phyloP scores from a whole-genome alignment of 345 rosid species.

The Raphanus sativus region DNA sequence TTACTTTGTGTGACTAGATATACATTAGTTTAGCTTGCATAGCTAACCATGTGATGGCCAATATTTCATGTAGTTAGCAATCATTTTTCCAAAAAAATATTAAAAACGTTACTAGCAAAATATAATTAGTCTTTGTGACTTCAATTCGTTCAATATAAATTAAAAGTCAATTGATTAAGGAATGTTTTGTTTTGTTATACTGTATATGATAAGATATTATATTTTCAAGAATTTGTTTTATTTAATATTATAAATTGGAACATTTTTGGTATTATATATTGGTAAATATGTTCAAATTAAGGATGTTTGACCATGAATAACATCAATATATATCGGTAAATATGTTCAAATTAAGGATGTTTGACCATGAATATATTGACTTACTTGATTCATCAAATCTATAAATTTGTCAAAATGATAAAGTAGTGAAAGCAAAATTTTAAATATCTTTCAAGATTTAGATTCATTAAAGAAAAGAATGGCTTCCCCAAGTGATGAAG shows the following conservation, averaged over 20 bases:
- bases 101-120: too few relatives aligned
- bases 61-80: too few relatives aligned
- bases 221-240: neutral
- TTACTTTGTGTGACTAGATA: too few relatives aligned
- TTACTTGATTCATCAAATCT: neutral
- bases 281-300: neutral
- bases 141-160: neutral
- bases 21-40: too few relatives aligned
- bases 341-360: neutral
- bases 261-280: neutral
- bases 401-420: neutral
- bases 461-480: neutral
- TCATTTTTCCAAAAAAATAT: too few relatives aligned
- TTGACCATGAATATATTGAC: neutral
- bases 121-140: neutral
- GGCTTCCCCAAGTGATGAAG: neutral
- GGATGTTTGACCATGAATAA: neutral
- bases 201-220: neutral
- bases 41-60: too few relatives aligned
- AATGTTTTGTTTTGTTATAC: neutral
- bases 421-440: neutral
- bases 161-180: neutral
- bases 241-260: neutral
- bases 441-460: neutral
- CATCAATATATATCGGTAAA: neutral